phyloP scores from a whole-genome alignment of 2,329 filamentous ascomycete genomes.

The Basipetospora chlamydospora region DNA sequence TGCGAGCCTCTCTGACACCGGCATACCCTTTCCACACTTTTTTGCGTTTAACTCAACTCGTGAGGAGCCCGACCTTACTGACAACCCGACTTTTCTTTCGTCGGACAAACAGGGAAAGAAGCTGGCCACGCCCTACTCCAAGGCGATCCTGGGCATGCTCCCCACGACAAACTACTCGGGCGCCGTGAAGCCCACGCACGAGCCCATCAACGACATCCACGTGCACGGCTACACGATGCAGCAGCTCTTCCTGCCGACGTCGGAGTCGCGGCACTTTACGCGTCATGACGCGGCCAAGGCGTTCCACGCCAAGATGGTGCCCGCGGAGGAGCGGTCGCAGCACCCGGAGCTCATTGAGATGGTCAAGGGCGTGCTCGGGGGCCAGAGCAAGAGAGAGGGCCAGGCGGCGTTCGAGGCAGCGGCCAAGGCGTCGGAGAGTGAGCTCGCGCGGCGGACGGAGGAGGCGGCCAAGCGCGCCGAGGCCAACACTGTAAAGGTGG shows the following conservation, averaged over 20 bases:
- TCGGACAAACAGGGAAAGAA: conserved; percentile 49
- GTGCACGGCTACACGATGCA: conserved; percentile 47
- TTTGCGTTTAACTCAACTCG: no score
- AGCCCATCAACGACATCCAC: conserved; percentile 50
- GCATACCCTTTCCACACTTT: conserved; percentile 12
- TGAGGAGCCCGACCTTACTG: no score
- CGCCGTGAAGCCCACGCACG: conserved; percentile 36
- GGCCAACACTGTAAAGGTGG: conserved; percentile 26
- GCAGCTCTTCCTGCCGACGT: conserved; percentile 50
- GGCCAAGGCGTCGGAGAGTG: conserved; percentile 28
- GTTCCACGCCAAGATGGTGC: conserved; percentile 44
- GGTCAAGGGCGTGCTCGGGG: conserved; percentile 31
- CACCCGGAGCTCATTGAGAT: conserved; percentile 46
- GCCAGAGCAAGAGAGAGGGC: conserved; percentile 21
- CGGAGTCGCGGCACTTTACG: conserved; percentile 49
- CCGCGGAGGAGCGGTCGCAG: conserved; percentile 45
- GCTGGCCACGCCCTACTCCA: conserved; percentile 61
- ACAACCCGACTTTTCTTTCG: no score
- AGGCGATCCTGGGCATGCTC: conserved; percentile 66
- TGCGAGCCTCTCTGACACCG: conserved; percentile 57
- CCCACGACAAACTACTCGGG: conserved; percentile 44
- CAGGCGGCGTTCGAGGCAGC: conserved; percentile 24
- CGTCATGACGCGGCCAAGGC: conserved; percentile 51
- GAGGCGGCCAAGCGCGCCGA: conserved; percentile 20
- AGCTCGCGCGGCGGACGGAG: conserved; percentile 19